Percentiles rank a stretch among this genome's conserved stretches.
phyloP scores from a whole-genome alignment of 805 yeast species.

The Ogataea angusta region DNA sequence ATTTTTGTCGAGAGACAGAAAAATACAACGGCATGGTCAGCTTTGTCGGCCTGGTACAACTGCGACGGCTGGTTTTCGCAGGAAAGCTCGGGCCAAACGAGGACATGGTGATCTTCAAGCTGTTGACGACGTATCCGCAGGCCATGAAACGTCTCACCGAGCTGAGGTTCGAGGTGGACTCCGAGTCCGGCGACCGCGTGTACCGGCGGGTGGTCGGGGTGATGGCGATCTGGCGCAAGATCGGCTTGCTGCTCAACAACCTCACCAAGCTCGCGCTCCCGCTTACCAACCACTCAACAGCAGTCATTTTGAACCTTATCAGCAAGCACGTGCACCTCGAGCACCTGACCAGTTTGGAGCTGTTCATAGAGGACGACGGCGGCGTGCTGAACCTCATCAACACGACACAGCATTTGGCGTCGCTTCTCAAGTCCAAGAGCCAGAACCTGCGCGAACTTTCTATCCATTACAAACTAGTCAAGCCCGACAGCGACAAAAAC shows the following conservation, averaged over 20 bases:
- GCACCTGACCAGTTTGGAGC: slow-evolving; percentile 24
- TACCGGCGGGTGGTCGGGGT: slow-evolving; percentile 34
- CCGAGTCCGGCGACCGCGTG: slow-evolving; percentile 25
- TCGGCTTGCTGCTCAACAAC: slow-evolving; percentile 27
- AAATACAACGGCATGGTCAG: slow-evolving; percentile 22
- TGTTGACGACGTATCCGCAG: slow-evolving; percentile 29
- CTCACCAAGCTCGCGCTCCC: slow-evolving; percentile 27
- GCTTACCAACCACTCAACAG: slow-evolving; percentile 32
- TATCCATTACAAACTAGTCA: slow-evolving; percentile 24
- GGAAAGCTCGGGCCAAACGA: slow-evolving; percentile 33
- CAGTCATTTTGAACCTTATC: slow-evolving; percentile 28
- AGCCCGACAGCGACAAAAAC: slow-evolving; percentile 31
- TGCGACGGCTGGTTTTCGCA: slow-evolving; percentile 22
- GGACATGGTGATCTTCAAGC: slow-evolving; percentile 31
- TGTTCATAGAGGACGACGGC: slow-evolving; percentile 33
- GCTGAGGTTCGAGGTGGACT: slow-evolving; percentile 26
- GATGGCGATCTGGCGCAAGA: slow-evolving; percentile 32
- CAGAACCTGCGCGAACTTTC: slow-evolving; percentile 22
- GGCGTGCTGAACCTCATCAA: slow-evolving; percentile 27
- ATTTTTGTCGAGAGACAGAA: slow-evolving; percentile 29
- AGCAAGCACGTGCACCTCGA: slow-evolving; percentile 31
- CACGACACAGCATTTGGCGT: slow-evolving; percentile 27
- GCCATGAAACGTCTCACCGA: slow-evolving; percentile 23
- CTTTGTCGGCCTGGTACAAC: slow-evolving; percentile 22
- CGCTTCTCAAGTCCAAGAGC: slow-evolving; percentile 26